These are phyloP conservation scores for Backusella tuberculispora DNA, from an alignment of 192 early-diverging fungal species.

Conservation along the genomic window DNA sequence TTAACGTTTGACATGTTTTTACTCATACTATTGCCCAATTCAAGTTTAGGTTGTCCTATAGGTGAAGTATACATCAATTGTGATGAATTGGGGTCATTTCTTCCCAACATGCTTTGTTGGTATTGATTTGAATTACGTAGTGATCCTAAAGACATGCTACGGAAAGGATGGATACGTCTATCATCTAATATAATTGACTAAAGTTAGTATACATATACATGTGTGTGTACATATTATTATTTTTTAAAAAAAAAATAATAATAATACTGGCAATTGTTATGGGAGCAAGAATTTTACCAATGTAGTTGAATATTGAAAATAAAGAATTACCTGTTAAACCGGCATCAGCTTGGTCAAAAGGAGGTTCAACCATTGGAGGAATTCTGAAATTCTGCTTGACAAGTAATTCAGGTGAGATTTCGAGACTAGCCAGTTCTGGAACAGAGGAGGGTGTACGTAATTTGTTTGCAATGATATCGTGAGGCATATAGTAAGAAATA, in stretches of 20 bases:
- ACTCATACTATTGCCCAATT: neutral
- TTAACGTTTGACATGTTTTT: slow-evolving; percentile 15
- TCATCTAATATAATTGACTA: neutral
- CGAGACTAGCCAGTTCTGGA: slow-evolving; percentile 56
- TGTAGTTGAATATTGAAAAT: neutral
- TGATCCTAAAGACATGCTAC: slow-evolving; percentile 35
- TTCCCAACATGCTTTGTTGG: neutral
- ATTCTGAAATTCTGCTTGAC: slow-evolving; percentile 66
- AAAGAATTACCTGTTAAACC: slow-evolving; percentile 10
- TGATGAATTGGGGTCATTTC: neutral
- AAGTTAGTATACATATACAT: neutral
- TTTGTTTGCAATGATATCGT: slow-evolving; percentile 53
- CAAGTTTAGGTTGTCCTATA: slow-evolving; percentile 11
- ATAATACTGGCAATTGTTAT: neutral
- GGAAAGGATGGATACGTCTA: slow-evolving; percentile 28
- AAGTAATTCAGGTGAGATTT: slow-evolving; percentile 61
- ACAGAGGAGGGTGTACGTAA: slow-evolving; percentile 59
- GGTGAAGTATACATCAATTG: slow-evolving; percentile 17
- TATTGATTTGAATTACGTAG: slow-evolving; percentile 7
- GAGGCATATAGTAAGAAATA: slow-evolving; percentile 61
- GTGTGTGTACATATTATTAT: neutral
- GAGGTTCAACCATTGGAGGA: slow-evolving; percentile 47
- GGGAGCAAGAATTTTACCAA: neutral
- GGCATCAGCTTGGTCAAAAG: slow-evolving; percentile 28
- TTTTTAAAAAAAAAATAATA: neutral